Conservation (phyloP, 2,329 filamentous ascomycete species). For the Dothistroma pini region DNA sequence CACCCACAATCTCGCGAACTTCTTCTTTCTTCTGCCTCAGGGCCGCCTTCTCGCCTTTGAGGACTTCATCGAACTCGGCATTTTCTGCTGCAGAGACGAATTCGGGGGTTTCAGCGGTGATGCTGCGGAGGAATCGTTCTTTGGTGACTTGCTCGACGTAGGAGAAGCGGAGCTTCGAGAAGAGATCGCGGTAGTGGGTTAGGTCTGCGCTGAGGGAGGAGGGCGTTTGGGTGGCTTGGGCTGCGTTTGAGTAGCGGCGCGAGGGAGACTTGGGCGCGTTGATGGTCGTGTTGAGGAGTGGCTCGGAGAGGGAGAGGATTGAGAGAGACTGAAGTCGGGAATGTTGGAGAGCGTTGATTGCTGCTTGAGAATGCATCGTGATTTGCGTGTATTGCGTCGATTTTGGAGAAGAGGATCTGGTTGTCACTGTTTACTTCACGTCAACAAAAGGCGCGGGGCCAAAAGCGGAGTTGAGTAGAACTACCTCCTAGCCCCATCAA, state of each 20-base stretch:
- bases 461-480: background rate
- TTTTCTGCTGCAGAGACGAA: conserved; percentile 83
- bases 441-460: background rate
- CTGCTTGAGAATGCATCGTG: conserved; percentile 19
- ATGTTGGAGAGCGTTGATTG: conserved; percentile 47
- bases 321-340: conserved; percentile 56
- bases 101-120: conserved; percentile 83
- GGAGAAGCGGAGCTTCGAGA: conserved; percentile 92
- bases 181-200: conserved; percentile 88
- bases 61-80: conserved; percentile 66
- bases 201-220: conserved; percentile 78
- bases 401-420: background rate
- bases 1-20: conserved; percentile 67
- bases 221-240: conserved; percentile 63
- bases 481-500: background rate
- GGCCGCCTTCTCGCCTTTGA: conserved; percentile 66
- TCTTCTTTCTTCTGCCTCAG: conserved; percentile 78
- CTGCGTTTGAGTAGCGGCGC: conserved; percentile 68
- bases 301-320: conserved; percentile 49
- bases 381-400: background rate
- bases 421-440: conserved; percentile 4
- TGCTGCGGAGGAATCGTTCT: conserved; percentile 91
- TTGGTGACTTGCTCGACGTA: conserved; percentile 99
- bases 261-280: conserved; percentile 29
- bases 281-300: conserved; percentile 32